Conservation (phyloP, 2,329 filamentous ascomycete species). For the Pseudofabraea citricarpa region DNA sequence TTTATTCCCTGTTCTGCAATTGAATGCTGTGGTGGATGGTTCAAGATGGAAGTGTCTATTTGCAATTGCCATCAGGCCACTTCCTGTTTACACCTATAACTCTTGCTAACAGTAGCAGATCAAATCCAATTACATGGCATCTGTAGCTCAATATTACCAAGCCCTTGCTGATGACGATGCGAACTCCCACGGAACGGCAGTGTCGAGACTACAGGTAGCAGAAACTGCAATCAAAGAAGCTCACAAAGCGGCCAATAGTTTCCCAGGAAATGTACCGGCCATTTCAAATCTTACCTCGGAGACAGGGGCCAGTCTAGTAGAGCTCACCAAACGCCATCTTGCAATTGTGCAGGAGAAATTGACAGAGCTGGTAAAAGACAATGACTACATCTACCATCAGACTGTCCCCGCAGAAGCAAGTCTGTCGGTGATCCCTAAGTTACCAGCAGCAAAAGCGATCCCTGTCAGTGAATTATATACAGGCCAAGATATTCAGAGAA, state of each 20-base stretch:
- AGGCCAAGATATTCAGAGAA: slow-evolving; percentile 93
- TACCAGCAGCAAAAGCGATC: slow-evolving; percentile 94
- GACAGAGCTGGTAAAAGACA: slow-evolving; percentile 76
- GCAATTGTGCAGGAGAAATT: slow-evolving; percentile 78
- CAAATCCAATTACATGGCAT: slow-evolving; percentile 79
- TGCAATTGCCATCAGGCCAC: too few species aligned
- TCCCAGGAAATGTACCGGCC: slow-evolving; percentile 73
- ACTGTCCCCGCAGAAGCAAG: slow-evolving; percentile 81
- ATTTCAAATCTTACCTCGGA: slow-evolving; percentile 82
- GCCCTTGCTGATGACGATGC: slow-evolving; percentile 86
- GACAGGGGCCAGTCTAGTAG: slow-evolving; percentile 66
- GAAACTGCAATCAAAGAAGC: slow-evolving; percentile 77
- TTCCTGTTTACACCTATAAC: too few species aligned
- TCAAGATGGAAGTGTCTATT: too few species aligned
- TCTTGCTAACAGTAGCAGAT: slow-evolving; percentile 38
- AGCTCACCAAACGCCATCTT: slow-evolving; percentile 78
- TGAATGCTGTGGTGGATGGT: too few species aligned
- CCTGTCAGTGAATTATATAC: slow-evolving; percentile 95
- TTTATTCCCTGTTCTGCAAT: too few species aligned
- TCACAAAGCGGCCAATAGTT: slow-evolving; percentile 67
- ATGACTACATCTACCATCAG: slow-evolving; percentile 98
- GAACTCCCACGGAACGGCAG: slow-evolving; percentile 78
- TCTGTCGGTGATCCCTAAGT: slow-evolving; percentile 76
- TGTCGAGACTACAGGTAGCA: slow-evolving; percentile 76
- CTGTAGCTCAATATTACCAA: slow-evolving; percentile 90